A percentile compares a stretch with the other conserved stretches of the same genome.
phyloP scores from a whole-genome alignment of 345 rosid species.

The Rhizophora apiculata region DNA sequence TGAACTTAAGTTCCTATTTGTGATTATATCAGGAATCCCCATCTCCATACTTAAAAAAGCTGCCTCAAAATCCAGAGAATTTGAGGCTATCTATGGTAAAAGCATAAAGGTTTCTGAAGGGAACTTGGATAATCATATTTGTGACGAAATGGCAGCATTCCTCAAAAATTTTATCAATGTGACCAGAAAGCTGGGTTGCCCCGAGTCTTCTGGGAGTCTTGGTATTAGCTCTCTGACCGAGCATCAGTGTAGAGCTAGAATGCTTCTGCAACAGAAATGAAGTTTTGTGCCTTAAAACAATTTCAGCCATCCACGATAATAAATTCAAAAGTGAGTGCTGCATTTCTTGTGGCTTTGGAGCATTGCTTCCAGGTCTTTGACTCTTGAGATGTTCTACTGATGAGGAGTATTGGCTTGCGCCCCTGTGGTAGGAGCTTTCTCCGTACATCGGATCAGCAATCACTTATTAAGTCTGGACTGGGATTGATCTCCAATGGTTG shows the following conservation, averaged over 20 bases:
- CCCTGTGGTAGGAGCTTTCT: too few species aligned
- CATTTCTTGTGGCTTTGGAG: background rate
- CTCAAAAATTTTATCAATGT: constrained; percentile 40
- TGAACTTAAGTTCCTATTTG: constrained; percentile 8
- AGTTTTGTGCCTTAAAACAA: background rate
- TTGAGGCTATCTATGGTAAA: constrained; percentile 58
- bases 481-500: background rate
- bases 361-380: constrained; percentile 3
- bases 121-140: constrained; percentile 6
- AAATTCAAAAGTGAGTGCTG: background rate
- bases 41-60: constrained; percentile 61
- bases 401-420: background rate
- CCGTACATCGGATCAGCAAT: background rate
- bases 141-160: constrained; percentile 25
- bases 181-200: constrained; percentile 9
- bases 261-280: constrained; percentile 37
- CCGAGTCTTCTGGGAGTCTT: constrained; percentile 17
- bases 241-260: constrained; percentile 50
- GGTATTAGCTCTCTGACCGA: constrained; percentile 25
- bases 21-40: constrained; percentile 63
- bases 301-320: background rate
- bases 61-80: constrained; percentile 60
- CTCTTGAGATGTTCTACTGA: background rate
- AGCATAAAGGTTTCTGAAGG: constrained; percentile 21
- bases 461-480: background rate